These are phyloP conservation scores for Nepenthes gracilis DNA, from an alignment of 148 eudicot genomes.

Conservation along the genomic window DNA sequence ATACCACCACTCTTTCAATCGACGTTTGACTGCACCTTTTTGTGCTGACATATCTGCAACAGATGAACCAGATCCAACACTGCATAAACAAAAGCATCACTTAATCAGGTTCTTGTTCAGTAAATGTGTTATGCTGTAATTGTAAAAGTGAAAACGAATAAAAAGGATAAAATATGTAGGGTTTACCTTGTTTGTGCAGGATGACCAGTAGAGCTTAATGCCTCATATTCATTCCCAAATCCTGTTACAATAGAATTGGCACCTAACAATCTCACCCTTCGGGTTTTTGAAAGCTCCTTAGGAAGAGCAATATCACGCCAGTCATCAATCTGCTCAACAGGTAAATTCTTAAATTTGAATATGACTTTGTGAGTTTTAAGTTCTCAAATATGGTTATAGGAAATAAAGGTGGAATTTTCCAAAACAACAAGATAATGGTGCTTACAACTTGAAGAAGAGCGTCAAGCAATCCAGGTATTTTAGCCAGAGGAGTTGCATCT, in stretches of 20 bases:
- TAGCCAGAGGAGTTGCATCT: conserved; percentile 87
- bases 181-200: conserved; percentile 40
- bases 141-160: background rate
- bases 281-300: conserved; percentile 53
- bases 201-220: conserved; percentile 34
- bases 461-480: conserved; percentile 86
- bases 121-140: no score
- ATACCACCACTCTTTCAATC: conserved; percentile 75
- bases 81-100: conserved; percentile 17
- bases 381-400: no score
- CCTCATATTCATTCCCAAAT: conserved; percentile 74
- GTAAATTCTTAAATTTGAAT: conserved; percentile 5
- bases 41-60: conserved; percentile 40
- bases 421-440: conserved; percentile 6
- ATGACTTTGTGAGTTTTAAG: background rate
- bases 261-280: conserved; percentile 68
- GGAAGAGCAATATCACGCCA: conserved; percentile 94
- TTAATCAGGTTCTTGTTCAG: conserved; percentile 8
- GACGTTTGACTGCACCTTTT: conserved; percentile 32
- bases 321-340: conserved; percentile 70
- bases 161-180: background rate
- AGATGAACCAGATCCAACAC: conserved; percentile 44
- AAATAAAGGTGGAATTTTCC: background rate
- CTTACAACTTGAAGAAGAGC: conserved; percentile 96
- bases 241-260: conserved; percentile 76